These are phyloP conservation scores for Balamuthia mandrillaris DNA, from an alignment of 208 protist species.

Conservation along the genomic window DNA sequence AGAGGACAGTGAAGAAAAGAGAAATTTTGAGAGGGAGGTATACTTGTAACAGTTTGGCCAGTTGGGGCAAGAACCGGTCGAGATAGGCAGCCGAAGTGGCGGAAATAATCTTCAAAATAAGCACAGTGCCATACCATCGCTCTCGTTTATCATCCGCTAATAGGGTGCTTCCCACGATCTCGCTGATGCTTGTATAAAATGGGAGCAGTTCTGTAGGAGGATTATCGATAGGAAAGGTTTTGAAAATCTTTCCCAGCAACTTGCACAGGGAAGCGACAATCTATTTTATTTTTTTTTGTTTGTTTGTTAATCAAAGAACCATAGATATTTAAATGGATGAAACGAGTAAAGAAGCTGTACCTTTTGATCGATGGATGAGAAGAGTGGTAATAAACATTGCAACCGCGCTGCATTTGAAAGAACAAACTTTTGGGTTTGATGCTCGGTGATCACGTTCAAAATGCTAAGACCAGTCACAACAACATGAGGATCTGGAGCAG, in stretches of 20 bases:
- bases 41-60: conserved; percentile 7
- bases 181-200: background rate
- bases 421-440: background rate
- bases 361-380: too few species aligned
- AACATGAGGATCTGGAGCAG: background rate
- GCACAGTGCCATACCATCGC: background rate
- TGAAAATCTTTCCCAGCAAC: background rate
- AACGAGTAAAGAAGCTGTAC: too few species aligned
- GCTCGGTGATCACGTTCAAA: background rate
- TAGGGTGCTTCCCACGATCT: background rate
- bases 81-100: background rate
- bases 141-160: background rate
- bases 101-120: conserved; percentile 14
- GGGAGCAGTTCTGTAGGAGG: background rate
- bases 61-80: background rate
- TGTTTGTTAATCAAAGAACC: too few species aligned
- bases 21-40: too few species aligned
- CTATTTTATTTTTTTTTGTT: too few species aligned
- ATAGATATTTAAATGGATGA: too few species aligned
- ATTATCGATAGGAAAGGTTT: background rate
- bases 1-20: too few species aligned
- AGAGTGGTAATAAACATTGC: background rate
- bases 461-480: background rate
- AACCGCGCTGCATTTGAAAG: background rate
- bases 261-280: background rate